These are phyloP conservation scores for Plantago ovata DNA, from an alignment of 257 asterid species.

Conservation along the genomic window DNA sequence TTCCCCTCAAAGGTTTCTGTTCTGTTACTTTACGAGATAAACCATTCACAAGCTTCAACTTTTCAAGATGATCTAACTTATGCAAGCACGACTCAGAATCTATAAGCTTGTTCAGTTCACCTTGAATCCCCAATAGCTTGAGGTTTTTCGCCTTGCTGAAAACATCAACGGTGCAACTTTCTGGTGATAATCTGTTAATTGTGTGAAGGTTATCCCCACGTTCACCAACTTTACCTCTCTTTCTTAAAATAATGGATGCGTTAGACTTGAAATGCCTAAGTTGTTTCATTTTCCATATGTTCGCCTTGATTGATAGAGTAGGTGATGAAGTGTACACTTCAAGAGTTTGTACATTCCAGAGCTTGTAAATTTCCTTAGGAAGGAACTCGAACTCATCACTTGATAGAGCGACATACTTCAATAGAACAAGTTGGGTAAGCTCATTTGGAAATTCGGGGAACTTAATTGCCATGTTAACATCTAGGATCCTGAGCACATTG, in stretches of 20 bases:
- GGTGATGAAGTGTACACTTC: not conserved
- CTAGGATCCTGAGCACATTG: not conserved
- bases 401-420: not conserved
- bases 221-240: not conserved
- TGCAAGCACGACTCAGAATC: not conserved
- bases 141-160: not conserved
- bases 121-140: not conserved
- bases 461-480: not conserved
- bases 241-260: not conserved
- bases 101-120: not conserved
- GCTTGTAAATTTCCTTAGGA: not conserved
- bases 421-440: not conserved
- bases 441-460: not conserved
- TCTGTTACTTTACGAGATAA: too few relatives aligned
- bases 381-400: not conserved
- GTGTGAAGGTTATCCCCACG: not conserved
- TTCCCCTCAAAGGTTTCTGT: not conserved
- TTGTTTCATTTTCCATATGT: not conserved
- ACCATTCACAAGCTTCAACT: not conserved
- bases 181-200: not conserved
- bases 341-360: not conserved
- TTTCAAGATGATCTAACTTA: not conserved
- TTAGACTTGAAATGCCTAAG: not conserved
- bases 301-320: not conserved
- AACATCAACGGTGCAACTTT: slow-evolving; percentile 1